These are phyloP conservation scores for Haplographium delicatum DNA, from an alignment of 495 filamentous ascomycete genomes.

Conservation along the genomic window DNA sequence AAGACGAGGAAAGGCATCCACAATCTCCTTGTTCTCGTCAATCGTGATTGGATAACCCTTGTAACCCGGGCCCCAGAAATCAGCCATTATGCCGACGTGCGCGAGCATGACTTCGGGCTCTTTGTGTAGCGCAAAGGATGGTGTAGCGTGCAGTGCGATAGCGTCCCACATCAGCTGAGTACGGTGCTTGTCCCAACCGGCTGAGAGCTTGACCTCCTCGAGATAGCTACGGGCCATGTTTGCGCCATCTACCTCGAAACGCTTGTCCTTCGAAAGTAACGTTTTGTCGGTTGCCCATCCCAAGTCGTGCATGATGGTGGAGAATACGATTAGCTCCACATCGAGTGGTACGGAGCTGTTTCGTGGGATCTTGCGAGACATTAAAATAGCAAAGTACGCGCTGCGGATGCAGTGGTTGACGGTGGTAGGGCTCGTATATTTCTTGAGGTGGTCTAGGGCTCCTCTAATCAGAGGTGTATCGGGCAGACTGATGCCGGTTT, in stretches of 20 bases:
- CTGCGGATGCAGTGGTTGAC: too few relatives aligned
- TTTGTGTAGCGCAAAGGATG: slow-evolving; percentile 37
- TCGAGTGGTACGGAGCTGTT: too few relatives aligned
- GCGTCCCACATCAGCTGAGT: slow-evolving; percentile 49
- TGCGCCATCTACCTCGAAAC: slow-evolving; percentile 55
- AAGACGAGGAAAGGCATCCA: slow-evolving; percentile 31
- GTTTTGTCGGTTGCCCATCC: slow-evolving; percentile 38
- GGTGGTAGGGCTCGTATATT: too few relatives aligned
- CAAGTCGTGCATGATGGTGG: slow-evolving; percentile 52
- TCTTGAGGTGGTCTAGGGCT: too few relatives aligned
- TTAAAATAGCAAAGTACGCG: too few relatives aligned
- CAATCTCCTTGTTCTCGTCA: slow-evolving; percentile 32
- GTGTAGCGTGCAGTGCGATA: slow-evolving; percentile 46
- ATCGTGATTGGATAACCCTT: slow-evolving; percentile 26
- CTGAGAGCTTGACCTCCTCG: slow-evolving; percentile 8
- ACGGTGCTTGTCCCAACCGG: slow-evolving; percentile 33
- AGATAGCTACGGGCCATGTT: slow-evolving; percentile 43
- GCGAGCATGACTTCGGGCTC: slow-evolving; percentile 39
- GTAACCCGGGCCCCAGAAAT: slow-evolving; percentile 38
- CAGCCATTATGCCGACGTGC: slow-evolving; percentile 39
- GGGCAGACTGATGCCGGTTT: too few relatives aligned
- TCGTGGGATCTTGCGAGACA: too few relatives aligned
- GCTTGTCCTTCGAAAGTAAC: slow-evolving; percentile 37
- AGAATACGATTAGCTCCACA: too few relatives aligned
- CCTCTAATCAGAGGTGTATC: too few relatives aligned